Percentiles rank a stretch among this genome's conserved stretches.
These are phyloP conservation scores for Dunaliella sp. DNA, from an alignment of 139 green algal genomes.

Conservation along the genomic window DNA sequence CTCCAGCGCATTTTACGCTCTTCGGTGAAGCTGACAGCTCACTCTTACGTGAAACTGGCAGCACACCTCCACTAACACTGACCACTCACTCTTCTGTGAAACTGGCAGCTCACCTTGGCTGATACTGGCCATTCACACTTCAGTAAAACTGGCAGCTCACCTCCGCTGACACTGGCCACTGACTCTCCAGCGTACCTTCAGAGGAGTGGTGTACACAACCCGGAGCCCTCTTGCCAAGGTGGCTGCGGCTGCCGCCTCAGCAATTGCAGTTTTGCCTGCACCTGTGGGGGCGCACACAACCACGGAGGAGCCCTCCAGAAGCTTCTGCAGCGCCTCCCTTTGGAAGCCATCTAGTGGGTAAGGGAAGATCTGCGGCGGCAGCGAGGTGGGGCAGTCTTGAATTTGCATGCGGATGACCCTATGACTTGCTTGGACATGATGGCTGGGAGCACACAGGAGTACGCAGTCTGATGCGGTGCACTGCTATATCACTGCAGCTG, in stretches of 20 bases:
- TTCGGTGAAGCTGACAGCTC: too few species aligned
- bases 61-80: too few species aligned
- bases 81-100: too few species aligned
- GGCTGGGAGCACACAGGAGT: too few species aligned
- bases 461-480: neutral
- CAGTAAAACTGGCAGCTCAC: too few species aligned
- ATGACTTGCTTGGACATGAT: neutral
- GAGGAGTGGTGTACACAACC: slow-evolving; percentile 88
- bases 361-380: slow-evolving; percentile 48
- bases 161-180: too few species aligned
- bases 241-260: slow-evolving; percentile 80
- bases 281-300: slow-evolving; percentile 94
- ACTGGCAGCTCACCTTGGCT: too few species aligned
- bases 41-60: too few species aligned
- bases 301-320: slow-evolving; percentile 75
- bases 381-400: neutral
- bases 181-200: slow-evolving; percentile 74
- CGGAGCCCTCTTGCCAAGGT: slow-evolving; percentile 70
- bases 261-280: slow-evolving; percentile 95
- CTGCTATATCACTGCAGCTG: neutral
- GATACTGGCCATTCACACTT: too few species aligned
- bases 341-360: slow-evolving; percentile 80
- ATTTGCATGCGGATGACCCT: neutral
- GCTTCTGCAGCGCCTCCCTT: slow-evolving; percentile 49
- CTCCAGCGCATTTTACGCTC: too few species aligned